Evolutionary conservation across 805 yeast genomes (phyloP), one percentile per base, ranked within the genome.

Genomic region (Candida ortonii): DNA sequence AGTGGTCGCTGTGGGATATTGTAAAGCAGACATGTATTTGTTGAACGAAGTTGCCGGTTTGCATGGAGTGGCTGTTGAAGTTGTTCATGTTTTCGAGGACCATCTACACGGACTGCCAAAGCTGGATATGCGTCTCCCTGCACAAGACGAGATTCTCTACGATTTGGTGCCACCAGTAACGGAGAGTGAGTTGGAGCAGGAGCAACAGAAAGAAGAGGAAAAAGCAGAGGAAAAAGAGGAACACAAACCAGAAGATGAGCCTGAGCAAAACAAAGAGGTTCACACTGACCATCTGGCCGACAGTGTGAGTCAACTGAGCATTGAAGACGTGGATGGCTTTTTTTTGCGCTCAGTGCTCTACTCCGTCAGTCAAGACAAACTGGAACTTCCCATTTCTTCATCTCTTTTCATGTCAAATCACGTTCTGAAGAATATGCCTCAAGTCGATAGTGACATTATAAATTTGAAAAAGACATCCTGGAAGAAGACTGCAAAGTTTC

Each of bases 401-500:
- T 85, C 97, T 0, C 72, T 69, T 15, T 82, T 90, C 57, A 79
- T 89, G 70, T 73, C 93, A 0, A 73, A 69, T 27, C 78, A 79
- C 48, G 64, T 89, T 10, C 67, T 79, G 41, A 74, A 73, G 31
- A 85, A 87, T 58, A 59, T 90, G n/a, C 94, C 96, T 0, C 68
- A 73, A 1, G 71, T 83, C 35, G 81, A 78, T 48, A 52, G 64
- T 4, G 56, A 62, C 17, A 59, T 61, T 32, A 72, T 80, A 24
- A 79, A 73, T 46, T 71, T 84, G 39, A 89, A 88, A 58, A 82
- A 78, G 52, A 79, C 96, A 0, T 75, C 88, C 3, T 90, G 95
- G 95, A 88, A 84, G 58, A 90, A 90, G 53, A 77, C 90, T 4
- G 73, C 88, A 10, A 89, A 88, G 56, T 87, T 81, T 51, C 62